Evolutionary conservation across 2,329 filamentous ascomycete genomes (phyloP).

Genomic region (Metarhizium sp.): DNA sequence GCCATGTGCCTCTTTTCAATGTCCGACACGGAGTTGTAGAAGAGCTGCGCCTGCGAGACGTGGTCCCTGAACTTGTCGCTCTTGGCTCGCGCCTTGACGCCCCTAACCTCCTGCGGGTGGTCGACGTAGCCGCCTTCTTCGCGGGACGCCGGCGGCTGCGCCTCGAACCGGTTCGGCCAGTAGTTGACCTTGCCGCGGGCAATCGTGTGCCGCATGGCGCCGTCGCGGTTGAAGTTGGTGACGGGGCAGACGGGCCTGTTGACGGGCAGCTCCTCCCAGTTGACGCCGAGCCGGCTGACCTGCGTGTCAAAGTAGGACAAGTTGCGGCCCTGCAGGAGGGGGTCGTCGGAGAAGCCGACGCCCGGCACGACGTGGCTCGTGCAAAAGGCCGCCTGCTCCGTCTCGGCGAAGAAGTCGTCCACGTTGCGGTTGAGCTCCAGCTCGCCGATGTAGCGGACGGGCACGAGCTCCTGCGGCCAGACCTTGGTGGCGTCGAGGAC

Average conservation of each 20-base stretch:
- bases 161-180: slow-evolving; percentile 31
- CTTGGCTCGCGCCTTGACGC: slow-evolving; percentile 60
- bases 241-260: slow-evolving; percentile 67
- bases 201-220: slow-evolving; percentile 6
- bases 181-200: slow-evolving; percentile 7
- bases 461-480: slow-evolving; percentile 71
- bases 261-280: slow-evolving; percentile 70
- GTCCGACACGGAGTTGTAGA: slow-evolving; percentile 66
- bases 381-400: slow-evolving; percentile 76
- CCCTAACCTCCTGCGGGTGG: slow-evolving; percentile 50
- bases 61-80: slow-evolving; percentile 73
- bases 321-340: slow-evolving; percentile 65
- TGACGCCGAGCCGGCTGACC: slow-evolving; percentile 50
- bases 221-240: slow-evolving; percentile 67
- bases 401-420: slow-evolving; percentile 75
- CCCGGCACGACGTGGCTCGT: slow-evolving; percentile 72
- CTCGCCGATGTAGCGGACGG: slow-evolving; percentile 69
- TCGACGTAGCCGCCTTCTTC: slow-evolving; percentile 62
- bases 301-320: slow-evolving; percentile 54
- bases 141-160: slow-evolving; percentile 53
- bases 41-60: slow-evolving; percentile 68
- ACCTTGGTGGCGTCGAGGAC: slow-evolving; percentile 79
- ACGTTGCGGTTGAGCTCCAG: slow-evolving; percentile 71
- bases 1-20: slow-evolving; percentile 63
- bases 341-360: slow-evolving; percentile 69